Base-by-base conservation (phyloP, 768 basidiomycete species). In the Paxillus ammoniavirescens region DNA sequence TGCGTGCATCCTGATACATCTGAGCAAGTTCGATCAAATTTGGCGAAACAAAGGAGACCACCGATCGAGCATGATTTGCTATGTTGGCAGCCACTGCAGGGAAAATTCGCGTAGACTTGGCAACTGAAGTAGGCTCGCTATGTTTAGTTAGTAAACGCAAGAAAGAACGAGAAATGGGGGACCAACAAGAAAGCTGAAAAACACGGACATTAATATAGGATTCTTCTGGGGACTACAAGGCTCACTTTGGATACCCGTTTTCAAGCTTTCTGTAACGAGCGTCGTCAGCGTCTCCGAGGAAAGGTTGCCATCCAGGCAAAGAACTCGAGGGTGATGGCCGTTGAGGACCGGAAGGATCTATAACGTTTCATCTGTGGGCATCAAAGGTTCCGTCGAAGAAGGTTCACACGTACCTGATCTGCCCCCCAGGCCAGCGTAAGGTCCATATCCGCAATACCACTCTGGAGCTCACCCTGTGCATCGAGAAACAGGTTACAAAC, bases 361-460 rank as follows among this genome's bases (percentile, higher is more conserved):
- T 42, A 47, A 37, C 13, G 10, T 33, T 26, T 53, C 31, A 53
- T 21, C 21, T n/a, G 21, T 2, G 53, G 40, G 26, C 5, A 35
- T 15, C 23, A 35, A 6, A 17, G 36, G 42, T 31, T 13, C 45
- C 44, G 3, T 30, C 4, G 31, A 31, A 14, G 35, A 6, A 8
- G 28, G 30, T n/a, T 33, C 37, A 49, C 50, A 31, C 58, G 30
- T 36, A 87, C 84, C 61, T 68, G 63, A n/a, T 77, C 67, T 12
- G 68, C 72, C 21, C 74, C 69, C 49, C 91, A 64, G 2, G 65
- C 61, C 37, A 82, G 72, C 8, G 83, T 80, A 43, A 89, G 82
- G 63, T 77, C 81, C 92, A 98, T 98, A 65, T 97, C 95, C 14
- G 97, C 92, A 10, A 98, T 82, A 2, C 97, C 97, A n/a, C 82